Conservation (phyloP, 1,284 basidiomycete genomes). For the Ustilago loliicola region DNA sequence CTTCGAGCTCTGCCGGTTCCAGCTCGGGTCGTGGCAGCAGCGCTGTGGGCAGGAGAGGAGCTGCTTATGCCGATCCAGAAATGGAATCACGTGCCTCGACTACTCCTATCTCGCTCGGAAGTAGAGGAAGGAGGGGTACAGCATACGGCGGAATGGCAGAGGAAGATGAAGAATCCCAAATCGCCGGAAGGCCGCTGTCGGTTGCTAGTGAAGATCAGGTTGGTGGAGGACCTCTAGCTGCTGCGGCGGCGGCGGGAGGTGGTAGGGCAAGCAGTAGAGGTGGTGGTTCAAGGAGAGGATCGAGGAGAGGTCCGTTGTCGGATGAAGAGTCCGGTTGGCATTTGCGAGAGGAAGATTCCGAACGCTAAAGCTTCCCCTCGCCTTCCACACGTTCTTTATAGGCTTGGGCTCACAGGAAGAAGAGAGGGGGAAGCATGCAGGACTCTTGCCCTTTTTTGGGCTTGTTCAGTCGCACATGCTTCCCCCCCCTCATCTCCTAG, state of each 20-base stretch:
- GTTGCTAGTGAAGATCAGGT: conserved; percentile 6
- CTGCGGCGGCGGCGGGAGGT: conserved; percentile 41
- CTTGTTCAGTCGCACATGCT: conserved; percentile 38
- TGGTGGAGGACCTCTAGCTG: conserved; percentile 34
- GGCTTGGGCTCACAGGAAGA: too few species aligned
- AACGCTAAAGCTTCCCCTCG: conserved; percentile 17
- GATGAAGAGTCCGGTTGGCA: conserved; percentile 58
- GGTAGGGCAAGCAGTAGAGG: conserved; percentile 12
- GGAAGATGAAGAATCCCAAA: conserved; percentile 47
- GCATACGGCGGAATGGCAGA: conserved; percentile 53
- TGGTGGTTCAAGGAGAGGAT: conserved; percentile 21
- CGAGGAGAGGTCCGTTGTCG: conserved; percentile 26
- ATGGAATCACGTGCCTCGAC: conserved; percentile 35
- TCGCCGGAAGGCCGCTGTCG: conserved; percentile 28
- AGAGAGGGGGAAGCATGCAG: conserved; percentile 8
- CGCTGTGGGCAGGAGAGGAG: conserved; percentile 51
- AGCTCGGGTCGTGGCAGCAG: conserved; percentile 13
- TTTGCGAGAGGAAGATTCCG: conserved; percentile 45
- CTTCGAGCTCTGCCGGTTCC: conserved; percentile 14
- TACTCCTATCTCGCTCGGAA: conserved; percentile 53
- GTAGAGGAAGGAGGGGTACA: conserved; percentile 54
- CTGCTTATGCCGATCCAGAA: conserved; percentile 58
- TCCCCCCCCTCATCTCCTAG: not conserved
- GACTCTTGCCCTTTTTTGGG: conserved; percentile 16
- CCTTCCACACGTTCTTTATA: not conserved